phyloP scores from a whole-genome alignment of 768 basidiomycete genomes.

The Termitomyces sp. region DNA sequence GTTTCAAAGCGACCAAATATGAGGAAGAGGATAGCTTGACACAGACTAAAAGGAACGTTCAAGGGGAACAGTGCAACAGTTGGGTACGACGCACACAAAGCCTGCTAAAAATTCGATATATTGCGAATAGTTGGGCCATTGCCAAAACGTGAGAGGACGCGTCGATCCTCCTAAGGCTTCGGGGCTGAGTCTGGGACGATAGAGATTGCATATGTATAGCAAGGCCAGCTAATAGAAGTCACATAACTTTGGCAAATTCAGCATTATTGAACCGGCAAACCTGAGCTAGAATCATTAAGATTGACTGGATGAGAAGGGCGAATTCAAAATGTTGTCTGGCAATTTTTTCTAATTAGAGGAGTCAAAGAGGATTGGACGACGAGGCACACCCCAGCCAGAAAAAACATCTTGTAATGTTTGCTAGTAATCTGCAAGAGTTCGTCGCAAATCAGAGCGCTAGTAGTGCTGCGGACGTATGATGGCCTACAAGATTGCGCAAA shows the following conservation, averaged over 20 bases:
- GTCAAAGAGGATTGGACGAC: neutral
- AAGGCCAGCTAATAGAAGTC: slow-evolving; percentile 54
- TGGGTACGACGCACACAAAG: slow-evolving; percentile 50
- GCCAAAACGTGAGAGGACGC: slow-evolving; percentile 78
- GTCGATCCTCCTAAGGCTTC: slow-evolving; percentile 55
- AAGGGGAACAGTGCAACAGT: neutral
- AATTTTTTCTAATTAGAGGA: neutral
- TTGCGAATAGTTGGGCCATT: slow-evolving; percentile 73
- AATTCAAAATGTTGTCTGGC: slow-evolving; percentile 62
- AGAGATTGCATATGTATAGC: slow-evolving; percentile 76
- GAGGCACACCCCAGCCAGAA: slow-evolving; percentile 72
- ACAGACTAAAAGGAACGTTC: slow-evolving; percentile 34
- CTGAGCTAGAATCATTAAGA: slow-evolving; percentile 83
- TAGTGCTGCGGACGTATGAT: slow-evolving; percentile 1
- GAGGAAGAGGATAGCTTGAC: slow-evolving; percentile 67
- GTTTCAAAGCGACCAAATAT: slow-evolving; percentile 60
- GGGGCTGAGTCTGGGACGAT: slow-evolving; percentile 54
- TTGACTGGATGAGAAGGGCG: slow-evolving; percentile 72
- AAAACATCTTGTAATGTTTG: slow-evolving; percentile 86
- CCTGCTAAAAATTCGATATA: slow-evolving; percentile 81
- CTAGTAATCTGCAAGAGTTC: slow-evolving; percentile 48
- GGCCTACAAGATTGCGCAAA: slow-evolving; percentile 76
- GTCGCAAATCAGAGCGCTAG: slow-evolving; percentile 1
- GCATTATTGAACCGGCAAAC: slow-evolving; percentile 29
- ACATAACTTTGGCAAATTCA: slow-evolving; percentile 10